These are phyloP conservation scores for Cyberlindnera sargentensis DNA, from an alignment of 805 yeast species.

Conservation along the genomic window DNA sequence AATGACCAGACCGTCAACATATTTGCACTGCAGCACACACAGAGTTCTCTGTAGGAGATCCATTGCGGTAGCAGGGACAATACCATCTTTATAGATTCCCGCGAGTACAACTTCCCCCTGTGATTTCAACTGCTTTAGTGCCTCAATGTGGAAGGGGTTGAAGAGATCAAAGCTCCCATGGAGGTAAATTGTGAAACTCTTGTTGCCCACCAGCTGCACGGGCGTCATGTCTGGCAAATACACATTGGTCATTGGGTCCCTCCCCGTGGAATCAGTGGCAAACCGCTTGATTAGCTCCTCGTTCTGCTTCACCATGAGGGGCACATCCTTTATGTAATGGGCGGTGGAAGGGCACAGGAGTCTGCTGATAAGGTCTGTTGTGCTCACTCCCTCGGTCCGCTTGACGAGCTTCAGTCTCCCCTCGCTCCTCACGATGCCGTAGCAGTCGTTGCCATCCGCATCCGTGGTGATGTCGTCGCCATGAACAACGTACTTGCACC, in stretches of 20 bases:
- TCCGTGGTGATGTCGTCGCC: slow-evolving; percentile 98
- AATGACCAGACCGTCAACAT: slow-evolving; percentile 72
- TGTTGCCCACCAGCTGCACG: slow-evolving; percentile 12
- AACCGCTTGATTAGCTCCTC: slow-evolving; percentile 30
- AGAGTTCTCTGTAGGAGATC: slow-evolving; percentile 76
- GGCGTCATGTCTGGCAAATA: slow-evolving; percentile 27
- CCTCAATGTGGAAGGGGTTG: slow-evolving; percentile 87
- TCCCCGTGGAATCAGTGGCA: slow-evolving; percentile 60
- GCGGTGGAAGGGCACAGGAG: slow-evolving; percentile 41
- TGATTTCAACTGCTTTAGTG: slow-evolving; percentile 43
- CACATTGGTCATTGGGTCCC: slow-evolving; percentile 40
- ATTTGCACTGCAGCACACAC: slow-evolving; percentile 82
- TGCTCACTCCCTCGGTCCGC: slow-evolving; percentile 88
- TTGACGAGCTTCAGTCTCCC: slow-evolving; percentile 90
- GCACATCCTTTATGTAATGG: slow-evolving; percentile 12
- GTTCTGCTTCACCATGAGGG: slow-evolving; percentile 1
- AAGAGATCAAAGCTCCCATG: slow-evolving; percentile 90
- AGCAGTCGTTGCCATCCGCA: slow-evolving; percentile 92
- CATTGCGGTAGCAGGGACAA: slow-evolving; percentile 69
- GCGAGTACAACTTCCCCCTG: slow-evolving; percentile 42
- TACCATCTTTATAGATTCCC: slow-evolving; percentile 66
- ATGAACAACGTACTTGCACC: slow-evolving; percentile 90
- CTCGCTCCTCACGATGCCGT: slow-evolving; percentile 70
- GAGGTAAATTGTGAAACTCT: slow-evolving; percentile 39
- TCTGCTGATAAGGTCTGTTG: slow-evolving; percentile 90